Evolutionary conservation across 2,329 filamentous ascomycete genomes (phyloP), one percentile per base, ranked within the genome.

Genomic region (Alternaria brassicicola): DNA sequence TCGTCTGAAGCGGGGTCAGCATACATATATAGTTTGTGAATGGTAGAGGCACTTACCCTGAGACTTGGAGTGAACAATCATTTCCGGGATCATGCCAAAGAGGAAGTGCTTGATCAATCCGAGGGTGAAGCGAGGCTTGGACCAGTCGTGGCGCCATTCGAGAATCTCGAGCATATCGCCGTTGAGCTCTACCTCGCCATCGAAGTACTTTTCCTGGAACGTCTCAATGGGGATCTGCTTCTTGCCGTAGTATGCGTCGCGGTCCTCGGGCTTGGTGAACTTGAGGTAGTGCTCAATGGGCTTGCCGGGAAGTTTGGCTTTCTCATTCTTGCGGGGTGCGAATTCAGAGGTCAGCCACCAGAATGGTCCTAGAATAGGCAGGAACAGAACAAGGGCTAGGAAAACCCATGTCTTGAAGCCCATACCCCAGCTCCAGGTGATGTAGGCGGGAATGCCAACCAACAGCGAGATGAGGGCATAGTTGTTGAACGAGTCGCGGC

Each of bases 201-300:
- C 90, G 80, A 98, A 96, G 85, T 97, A 98, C 90, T 94, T 96
- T 81, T 97, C 93, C 77, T 96, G 89, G 84, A 98, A 98, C 23
- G 92, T 96, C 83, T 96, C 89, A 84, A 96, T 89, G 53, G 92
- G 89, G 61, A 95, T 92, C 82, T 90, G 93, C 81, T 86, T 90
- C 78, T 85, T 85, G 78, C 91, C 91, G 68, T 85, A 84, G 81
- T 92, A 95, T 80, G 88, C 92, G 71, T 81, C 75, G 60, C 79
- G 79, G 71, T 87, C 84, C 63, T 82, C 81, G 48, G 82, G 78
- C 61, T 82, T 83, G 72, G 92, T 91, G 84, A 95, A 95, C 61
- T 86, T 89, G 67, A 95, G 87, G 82, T 98, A 98, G 82, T 93
- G 86, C 80, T 97, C 93, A 65, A 98, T 87, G 52, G 92, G 91